Evolutionary conservation across 805 yeast species (phyloP).

Genomic region (Blastobotrys americana): DNA sequence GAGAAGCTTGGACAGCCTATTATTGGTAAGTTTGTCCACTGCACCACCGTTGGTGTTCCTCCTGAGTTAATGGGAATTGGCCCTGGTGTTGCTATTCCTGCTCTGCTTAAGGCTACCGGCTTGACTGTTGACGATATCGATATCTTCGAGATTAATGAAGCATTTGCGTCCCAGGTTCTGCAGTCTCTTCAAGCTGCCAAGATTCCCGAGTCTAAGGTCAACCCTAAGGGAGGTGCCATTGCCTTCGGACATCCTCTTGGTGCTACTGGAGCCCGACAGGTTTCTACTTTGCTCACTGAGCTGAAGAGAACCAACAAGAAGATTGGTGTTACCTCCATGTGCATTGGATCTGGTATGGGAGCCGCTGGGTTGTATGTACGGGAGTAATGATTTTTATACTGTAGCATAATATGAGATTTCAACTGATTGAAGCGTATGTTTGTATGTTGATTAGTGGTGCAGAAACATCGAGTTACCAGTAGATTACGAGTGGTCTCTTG

Average conservation of each 20-base stretch:
- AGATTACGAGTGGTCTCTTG: no score
- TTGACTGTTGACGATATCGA: constrained; percentile 58
- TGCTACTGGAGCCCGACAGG: constrained; percentile 87
- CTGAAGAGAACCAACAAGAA: constrained; percentile 59
- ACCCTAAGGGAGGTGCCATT: constrained; percentile 94
- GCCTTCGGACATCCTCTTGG: constrained; percentile 95
- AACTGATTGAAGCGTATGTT: no score
- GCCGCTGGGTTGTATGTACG: constrained; percentile 83
- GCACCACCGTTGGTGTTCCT: constrained; percentile 84
- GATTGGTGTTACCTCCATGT: constrained; percentile 90
- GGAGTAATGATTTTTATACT: no score
- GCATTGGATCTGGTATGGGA: constrained; percentile 98
- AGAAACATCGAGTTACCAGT: no score
- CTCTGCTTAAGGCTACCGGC: constrained; percentile 55
- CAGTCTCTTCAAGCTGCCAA: constrained; percentile 61
- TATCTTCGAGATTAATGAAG: constrained; percentile 88
- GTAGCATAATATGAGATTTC: no score
- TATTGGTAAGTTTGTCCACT: constrained; percentile 71
- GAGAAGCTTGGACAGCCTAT: constrained; percentile 63
- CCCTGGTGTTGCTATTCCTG: constrained; percentile 93
- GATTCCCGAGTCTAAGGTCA: constrained; percentile 64
- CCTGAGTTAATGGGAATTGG: constrained; percentile 98
- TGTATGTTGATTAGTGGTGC: no score
- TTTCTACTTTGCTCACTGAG: constrained; percentile 80
- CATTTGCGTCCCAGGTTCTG: constrained; percentile 91